These are phyloP conservation scores for Neurospora sp. DNA, from an alignment of 495 filamentous ascomycete genomes.

Conservation along the genomic window DNA sequence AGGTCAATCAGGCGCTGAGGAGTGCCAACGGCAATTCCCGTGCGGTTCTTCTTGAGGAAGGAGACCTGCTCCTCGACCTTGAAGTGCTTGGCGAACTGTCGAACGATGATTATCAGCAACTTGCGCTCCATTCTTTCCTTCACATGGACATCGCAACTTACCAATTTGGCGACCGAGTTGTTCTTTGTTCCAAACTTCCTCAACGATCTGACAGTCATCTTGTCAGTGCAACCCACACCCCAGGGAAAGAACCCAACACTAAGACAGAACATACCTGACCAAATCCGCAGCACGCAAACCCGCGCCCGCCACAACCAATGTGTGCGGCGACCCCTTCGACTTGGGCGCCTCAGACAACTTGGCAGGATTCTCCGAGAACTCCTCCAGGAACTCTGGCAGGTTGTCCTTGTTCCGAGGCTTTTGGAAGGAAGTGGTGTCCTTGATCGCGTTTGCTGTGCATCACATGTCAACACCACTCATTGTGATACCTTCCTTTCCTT, in stretches of 20 bases:
- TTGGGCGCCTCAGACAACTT: conserved; percentile 53
- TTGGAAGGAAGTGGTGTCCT: conserved; percentile 65
- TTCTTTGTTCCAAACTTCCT: conserved; percentile 70
- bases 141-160: conserved; percentile 11
- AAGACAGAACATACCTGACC: conserved; percentile 41
- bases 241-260: not conserved
- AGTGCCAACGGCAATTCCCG: conserved; percentile 82
- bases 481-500: not conserved
- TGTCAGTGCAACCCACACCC: not conserved
- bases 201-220: conserved; percentile 44
- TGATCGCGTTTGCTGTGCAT: conserved; percentile 28
- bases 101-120: not conserved
- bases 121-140: not conserved
- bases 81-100: conserved; percentile 87
- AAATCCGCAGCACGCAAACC: conserved; percentile 74
- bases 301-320: conserved; percentile 68
- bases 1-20: conserved; percentile 73
- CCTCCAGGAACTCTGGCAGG: conserved; percentile 68
- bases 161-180: conserved; percentile 69
- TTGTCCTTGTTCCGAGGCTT: conserved; percentile 53
- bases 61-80: conserved; percentile 81
- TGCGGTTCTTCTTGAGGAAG: conserved; percentile 58
- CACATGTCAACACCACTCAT: not conserved
- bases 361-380: conserved; percentile 42
- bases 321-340: conserved; percentile 72